phyloP scores from a whole-genome alignment of 208 protist genomes.

The Wallacemonas collosoma region DNA sequence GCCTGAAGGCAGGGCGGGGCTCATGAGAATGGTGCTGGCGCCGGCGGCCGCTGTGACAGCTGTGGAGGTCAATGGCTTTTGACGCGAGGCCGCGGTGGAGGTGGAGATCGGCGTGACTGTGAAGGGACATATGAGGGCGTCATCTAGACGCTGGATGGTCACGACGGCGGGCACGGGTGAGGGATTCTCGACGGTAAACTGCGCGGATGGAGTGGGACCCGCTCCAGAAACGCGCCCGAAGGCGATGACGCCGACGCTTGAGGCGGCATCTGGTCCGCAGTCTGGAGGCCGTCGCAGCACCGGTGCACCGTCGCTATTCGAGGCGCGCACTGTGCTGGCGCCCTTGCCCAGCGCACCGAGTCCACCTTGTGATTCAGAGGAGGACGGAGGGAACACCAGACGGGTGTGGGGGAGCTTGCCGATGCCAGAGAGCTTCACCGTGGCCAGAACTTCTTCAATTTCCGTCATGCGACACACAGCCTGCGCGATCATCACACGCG shows the following conservation, averaged over 20 bases:
- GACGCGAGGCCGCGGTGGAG: neutral
- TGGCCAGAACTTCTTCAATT: constrained; percentile 49
- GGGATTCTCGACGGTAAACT: constrained; percentile 77
- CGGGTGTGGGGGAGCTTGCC: constrained; percentile 92
- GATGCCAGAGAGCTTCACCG: constrained; percentile 81
- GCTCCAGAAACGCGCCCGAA: constrained; percentile 8
- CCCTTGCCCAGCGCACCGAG: neutral
- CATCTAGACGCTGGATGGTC: constrained; percentile 36
- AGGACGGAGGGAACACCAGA: neutral
- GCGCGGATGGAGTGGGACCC: constrained; percentile 21
- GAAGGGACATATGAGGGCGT: constrained; percentile 46
- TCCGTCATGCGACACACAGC: constrained; percentile 78
- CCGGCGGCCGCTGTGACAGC: neutral
- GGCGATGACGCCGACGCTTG: neutral
- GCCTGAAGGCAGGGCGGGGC: neutral
- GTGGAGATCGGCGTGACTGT: constrained; percentile 32
- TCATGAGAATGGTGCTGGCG: neutral
- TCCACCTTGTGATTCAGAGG: neutral
- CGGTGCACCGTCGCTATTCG: neutral
- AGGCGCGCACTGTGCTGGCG: neutral
- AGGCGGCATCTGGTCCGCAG: neutral
- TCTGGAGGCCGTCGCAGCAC: neutral
- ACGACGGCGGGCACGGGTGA: constrained; percentile 75
- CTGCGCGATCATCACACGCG: constrained; percentile 70
- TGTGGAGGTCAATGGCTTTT: neutral